These are phyloP conservation scores for Coprinopsis strossmayeri DNA, from an alignment of 768 basidiomycete species.

Conservation along the genomic window DNA sequence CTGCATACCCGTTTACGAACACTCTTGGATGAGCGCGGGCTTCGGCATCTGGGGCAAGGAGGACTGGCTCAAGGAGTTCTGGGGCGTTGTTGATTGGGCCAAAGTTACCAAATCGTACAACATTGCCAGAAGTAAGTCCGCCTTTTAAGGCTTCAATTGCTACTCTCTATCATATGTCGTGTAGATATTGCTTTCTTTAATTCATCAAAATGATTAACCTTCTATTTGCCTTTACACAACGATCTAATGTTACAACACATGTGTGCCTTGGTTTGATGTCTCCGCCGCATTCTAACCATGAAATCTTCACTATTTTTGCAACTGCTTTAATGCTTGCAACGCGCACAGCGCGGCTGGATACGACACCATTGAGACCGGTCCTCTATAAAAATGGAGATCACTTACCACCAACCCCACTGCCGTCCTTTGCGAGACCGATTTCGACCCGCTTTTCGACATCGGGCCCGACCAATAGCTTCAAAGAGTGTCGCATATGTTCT, in stretches of 20 bases:
- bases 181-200: no score
- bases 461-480: constrained; percentile 70
- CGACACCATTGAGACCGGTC: constrained; percentile 3
- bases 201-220: no score
- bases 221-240: no score
- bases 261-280: no score
- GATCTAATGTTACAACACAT: no score
- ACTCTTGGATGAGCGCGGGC: constrained; percentile 79
- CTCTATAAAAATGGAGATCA: constrained; percentile 6
- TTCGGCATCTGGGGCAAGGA: constrained; percentile 92
- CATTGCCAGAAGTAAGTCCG: neutral
- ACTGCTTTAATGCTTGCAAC: constrained; percentile 67
- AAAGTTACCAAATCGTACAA: constrained; percentile 41
- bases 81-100: constrained; percentile 76
- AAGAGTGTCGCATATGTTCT: constrained; percentile 61
- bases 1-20: constrained; percentile 76
- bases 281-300: no score
- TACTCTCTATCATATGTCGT: no score
- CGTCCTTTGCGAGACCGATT: constrained; percentile 94
- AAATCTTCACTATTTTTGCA: constrained; percentile 13
- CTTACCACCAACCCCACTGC: constrained; percentile 95
- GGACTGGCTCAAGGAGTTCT: constrained; percentile 77
- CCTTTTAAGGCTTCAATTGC: no score
- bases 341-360: constrained; percentile 79
- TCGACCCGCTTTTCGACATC: constrained; percentile 75